Percentiles rank a stretch among this genome's conserved stretches.
Evolutionary conservation across 805 yeast genomes (phyloP).

Genomic region (Teunomyces funiuensis): DNA sequence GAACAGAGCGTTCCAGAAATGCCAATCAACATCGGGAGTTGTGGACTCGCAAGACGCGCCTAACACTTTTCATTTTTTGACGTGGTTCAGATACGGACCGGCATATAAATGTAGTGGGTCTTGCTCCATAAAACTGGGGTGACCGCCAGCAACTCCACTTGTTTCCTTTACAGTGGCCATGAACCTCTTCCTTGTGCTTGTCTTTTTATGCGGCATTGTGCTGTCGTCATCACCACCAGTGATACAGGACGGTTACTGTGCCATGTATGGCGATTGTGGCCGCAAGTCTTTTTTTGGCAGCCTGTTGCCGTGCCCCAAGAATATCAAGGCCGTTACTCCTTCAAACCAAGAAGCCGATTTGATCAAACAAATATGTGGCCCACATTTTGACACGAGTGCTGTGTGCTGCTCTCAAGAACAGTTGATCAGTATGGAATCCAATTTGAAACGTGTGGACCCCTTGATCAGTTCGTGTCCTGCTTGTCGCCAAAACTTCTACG

Average conservation of each 20-base stretch:
- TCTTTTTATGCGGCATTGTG: neutral
- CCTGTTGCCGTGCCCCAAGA: slow-evolving; percentile 74
- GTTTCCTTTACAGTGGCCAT: neutral
- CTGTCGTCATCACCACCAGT: neutral
- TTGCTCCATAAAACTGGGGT: too few species aligned
- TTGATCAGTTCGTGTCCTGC: slow-evolving; percentile 72
- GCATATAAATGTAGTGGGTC: too few species aligned
- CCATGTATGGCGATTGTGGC: slow-evolving; percentile 71
- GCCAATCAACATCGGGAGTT: slow-evolving; percentile 61
- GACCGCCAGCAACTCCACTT: too few species aligned
- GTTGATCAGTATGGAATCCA: slow-evolving; percentile 48
- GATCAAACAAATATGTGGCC: slow-evolving; percentile 68
- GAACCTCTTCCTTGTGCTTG: neutral
- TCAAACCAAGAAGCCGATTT: slow-evolving; percentile 42
- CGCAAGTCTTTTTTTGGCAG: slow-evolving; percentile 76
- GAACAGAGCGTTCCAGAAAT: slow-evolving; percentile 68
- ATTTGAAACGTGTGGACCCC: slow-evolving; percentile 39
- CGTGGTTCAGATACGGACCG: too few species aligned
- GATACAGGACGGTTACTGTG: slow-evolving; percentile 44
- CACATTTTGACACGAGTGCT: slow-evolving; percentile 49
- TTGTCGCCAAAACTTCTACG: slow-evolving; percentile 79
- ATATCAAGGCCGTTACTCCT: slow-evolving; percentile 49
- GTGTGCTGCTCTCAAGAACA: slow-evolving; percentile 77
- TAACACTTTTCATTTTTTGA: neutral
- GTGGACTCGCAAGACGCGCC: neutral